These are phyloP conservation scores for Emergomyces africanus DNA, from an alignment of 2,329 filamentous ascomycete genomes.

Conservation along the genomic window DNA sequence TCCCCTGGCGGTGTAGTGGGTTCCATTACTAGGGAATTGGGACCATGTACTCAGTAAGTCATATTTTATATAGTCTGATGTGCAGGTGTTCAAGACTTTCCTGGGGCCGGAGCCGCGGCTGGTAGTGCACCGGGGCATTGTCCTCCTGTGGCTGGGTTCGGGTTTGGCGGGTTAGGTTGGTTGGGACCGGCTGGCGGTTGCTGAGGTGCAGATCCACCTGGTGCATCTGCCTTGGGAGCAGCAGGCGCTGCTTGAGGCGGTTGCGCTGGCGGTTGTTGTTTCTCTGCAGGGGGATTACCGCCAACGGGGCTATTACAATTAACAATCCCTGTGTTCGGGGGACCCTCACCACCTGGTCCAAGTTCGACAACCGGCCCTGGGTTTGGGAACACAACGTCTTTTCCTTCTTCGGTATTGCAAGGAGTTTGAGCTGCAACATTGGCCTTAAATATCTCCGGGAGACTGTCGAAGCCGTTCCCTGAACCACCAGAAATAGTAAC, in stretches of 20 bases:
- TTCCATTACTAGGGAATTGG: constrained; percentile 1
- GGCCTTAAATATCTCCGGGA: constrained; percentile 7
- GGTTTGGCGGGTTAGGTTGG: not conserved
- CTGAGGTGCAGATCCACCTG: not conserved
- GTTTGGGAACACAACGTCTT: constrained; percentile 7
- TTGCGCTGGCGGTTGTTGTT: not conserved
- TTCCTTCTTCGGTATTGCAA: constrained; percentile 6
- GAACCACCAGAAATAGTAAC: constrained; percentile 43
- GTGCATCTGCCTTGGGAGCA: not conserved
- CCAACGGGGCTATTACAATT: not conserved
- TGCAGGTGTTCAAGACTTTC: not conserved
- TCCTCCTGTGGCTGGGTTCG: not conserved
- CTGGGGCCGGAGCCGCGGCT: not conserved
- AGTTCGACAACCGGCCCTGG: constrained; percentile 8
- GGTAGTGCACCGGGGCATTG: not conserved
- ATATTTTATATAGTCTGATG: constrained; percentile 6
- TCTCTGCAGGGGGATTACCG: not conserved
- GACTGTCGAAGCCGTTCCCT: constrained; percentile 1
- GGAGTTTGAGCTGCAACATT: constrained; percentile 3
- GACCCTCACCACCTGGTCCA: constrained; percentile 1
- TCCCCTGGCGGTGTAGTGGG: constrained; percentile 7
- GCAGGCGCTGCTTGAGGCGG: not conserved
- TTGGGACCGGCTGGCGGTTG: not conserved
- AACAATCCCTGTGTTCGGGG: not conserved
- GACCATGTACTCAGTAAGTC: constrained; percentile 7